These are phyloP conservation scores for Rhododendron griersonianum DNA, from an alignment of 148 eudicot genomes.

Conservation along the genomic window DNA sequence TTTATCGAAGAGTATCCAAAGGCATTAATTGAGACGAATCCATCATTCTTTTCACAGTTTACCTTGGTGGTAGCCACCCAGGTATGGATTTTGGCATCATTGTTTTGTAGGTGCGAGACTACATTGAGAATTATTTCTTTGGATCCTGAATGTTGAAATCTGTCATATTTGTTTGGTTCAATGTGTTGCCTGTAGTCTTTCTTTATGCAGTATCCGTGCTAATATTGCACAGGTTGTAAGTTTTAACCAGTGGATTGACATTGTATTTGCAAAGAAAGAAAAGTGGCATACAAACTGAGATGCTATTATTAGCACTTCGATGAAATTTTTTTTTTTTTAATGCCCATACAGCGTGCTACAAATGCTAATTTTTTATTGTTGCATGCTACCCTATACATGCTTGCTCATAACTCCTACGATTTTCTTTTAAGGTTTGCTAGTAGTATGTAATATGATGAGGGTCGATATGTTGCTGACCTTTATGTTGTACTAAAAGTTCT, in stretches of 20 bases:
- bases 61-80: slow-evolving; percentile 94
- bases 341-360: not conserved
- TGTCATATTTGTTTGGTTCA: not conserved
- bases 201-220: not conserved
- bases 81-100: slow-evolving; percentile 34
- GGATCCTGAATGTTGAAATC: not conserved
- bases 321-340: too few relatives aligned
- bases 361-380: not conserved
- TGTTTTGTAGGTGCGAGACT: not conserved
- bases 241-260: not conserved
- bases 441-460: not conserved
- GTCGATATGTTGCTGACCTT: not conserved
- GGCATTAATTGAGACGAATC: slow-evolving; percentile 67
- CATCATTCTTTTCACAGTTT: slow-evolving; percentile 89
- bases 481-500: not conserved
- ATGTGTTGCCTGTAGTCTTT: not conserved
- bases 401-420: not conserved
- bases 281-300: not conserved
- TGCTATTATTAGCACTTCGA: not conserved
- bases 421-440: not conserved
- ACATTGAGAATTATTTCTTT: not conserved
- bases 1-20: slow-evolving; percentile 83
- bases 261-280: not conserved
- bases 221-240: not conserved
- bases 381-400: not conserved